These are phyloP conservation scores for Anaeromyces robustus DNA, from an alignment of 192 early-diverging fungal species.

Conservation along the genomic window DNA sequence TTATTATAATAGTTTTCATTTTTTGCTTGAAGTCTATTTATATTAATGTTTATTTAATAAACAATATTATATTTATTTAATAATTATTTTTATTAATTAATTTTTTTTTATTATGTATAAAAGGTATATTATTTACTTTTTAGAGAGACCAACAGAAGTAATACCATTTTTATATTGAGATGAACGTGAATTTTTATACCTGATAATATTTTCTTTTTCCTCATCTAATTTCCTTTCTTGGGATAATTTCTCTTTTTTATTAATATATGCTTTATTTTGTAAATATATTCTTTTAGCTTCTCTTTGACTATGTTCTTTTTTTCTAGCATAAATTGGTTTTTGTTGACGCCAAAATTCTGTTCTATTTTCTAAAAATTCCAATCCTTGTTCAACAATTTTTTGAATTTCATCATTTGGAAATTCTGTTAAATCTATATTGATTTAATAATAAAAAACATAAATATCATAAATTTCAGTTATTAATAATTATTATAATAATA, in stretches of 20 bases:
- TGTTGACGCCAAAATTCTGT: conserved; percentile 44
- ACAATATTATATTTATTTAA: background rate
- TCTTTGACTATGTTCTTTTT: conserved; percentile 1
- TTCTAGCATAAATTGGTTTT: conserved; percentile 34
- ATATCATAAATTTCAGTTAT: background rate
- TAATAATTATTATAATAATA: background rate
- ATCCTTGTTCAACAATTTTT: conserved; percentile 24
- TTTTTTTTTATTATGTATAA: background rate
- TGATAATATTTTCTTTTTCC: background rate
- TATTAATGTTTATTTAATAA: too few relatives aligned
- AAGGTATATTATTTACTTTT: background rate
- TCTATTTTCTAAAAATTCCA: conserved; percentile 26
- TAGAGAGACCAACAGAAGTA: background rate
- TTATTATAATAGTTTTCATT: background rate
- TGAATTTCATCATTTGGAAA: conserved; percentile 26
- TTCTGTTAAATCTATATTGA: conserved; percentile 20
- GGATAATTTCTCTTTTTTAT: background rate
- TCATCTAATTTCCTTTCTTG: background rate
- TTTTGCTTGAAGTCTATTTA: background rate
- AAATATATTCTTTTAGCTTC: conserved; percentile 1
- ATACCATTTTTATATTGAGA: background rate
- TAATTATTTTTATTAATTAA: background rate
- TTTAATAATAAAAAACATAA: background rate
- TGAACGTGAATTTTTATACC: background rate
- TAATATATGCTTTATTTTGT: background rate